phyloP scores from a whole-genome alignment of 2,329 filamentous ascomycete species.

The Aspergillus nomiae region DNA sequence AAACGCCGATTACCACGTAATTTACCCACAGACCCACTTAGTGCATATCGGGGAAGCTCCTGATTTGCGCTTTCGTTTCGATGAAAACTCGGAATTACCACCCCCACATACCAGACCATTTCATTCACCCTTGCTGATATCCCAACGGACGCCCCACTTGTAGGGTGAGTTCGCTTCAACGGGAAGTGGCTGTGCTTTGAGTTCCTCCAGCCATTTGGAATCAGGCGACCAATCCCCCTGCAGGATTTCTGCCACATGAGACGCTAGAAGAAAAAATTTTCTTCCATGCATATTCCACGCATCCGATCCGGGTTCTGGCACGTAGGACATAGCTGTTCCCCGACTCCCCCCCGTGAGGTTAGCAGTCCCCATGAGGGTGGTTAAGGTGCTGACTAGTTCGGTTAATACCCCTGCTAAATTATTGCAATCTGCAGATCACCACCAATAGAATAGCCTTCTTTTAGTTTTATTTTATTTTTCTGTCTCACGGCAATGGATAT shows the following conservation, averaged over 20 bases:
- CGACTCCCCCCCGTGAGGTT: not conserved
- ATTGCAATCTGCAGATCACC: not conserved
- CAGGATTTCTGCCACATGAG: not conserved
- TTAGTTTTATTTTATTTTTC: not conserved
- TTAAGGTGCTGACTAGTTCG: constrained; percentile 13
- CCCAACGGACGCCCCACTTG: not conserved
- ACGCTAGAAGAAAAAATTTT: constrained; percentile 10
- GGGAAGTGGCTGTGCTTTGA: constrained; percentile 11
- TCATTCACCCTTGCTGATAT: constrained; percentile 6
- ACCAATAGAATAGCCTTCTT: not conserved
- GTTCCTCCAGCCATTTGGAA: not conserved
- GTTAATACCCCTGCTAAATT: constrained; percentile 6
- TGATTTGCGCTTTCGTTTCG: not conserved
- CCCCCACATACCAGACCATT: not conserved
- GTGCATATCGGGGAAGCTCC: not conserved
- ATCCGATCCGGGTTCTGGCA: not conserved
- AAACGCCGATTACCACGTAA: not conserved
- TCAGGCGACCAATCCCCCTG: constrained; percentile 2
- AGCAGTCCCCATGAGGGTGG: constrained; percentile 1
- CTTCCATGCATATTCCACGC: constrained; percentile 12
- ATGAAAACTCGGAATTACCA: not conserved
- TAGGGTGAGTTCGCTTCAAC: not conserved
- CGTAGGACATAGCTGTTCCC: not conserved
- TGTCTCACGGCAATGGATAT: not conserved
- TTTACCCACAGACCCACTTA: not conserved